These are phyloP conservation scores for Phytopythium cucurbitacearum DNA, from an alignment of 352 stramenopile genomes.

Conservation along the genomic window DNA sequence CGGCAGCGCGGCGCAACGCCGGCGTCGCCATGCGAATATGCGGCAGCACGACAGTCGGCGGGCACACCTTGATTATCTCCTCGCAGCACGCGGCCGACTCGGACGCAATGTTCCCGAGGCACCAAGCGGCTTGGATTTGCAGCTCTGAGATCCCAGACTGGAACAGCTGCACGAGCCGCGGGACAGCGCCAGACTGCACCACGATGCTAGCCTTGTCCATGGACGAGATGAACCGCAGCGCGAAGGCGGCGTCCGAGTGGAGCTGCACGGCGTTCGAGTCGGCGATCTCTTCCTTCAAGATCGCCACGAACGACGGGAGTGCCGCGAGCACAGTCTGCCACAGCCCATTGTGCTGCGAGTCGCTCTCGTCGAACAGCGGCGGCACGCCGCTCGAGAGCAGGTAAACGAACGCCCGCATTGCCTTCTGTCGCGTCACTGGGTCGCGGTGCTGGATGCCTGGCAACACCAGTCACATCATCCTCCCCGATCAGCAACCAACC, in stretches of 20 bases:
- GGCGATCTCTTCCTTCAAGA: slow-evolving; percentile 63
- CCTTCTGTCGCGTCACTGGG: slow-evolving; percentile 66
- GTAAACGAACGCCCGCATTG: slow-evolving; percentile 85
- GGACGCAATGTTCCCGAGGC: slow-evolving; percentile 81
- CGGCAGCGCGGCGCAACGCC: slow-evolving; percentile 59
- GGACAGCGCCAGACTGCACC: slow-evolving; percentile 66
- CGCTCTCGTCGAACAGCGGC: slow-evolving; percentile 75
- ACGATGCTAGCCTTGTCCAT: slow-evolving; percentile 83
- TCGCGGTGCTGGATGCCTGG: slow-evolving; percentile 79
- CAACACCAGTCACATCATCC: neutral
- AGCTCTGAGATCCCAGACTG: slow-evolving; percentile 84
- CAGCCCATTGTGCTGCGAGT: slow-evolving; percentile 79
- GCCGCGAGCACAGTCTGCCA: slow-evolving; percentile 81
- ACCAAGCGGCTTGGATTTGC: slow-evolving; percentile 86
- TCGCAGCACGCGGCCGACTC: slow-evolving; percentile 71
- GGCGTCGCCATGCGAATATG: slow-evolving; percentile 86
- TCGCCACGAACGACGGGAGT: slow-evolving; percentile 73
- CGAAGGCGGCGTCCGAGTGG: slow-evolving; percentile 84
- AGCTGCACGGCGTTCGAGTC: slow-evolving; percentile 65
- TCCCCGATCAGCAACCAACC: slow-evolving; percentile 3
- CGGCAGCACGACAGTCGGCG: slow-evolving; percentile 60
- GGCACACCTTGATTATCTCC: slow-evolving; percentile 67
- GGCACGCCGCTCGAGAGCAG: slow-evolving; percentile 82
- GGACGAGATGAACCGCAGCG: slow-evolving; percentile 83
- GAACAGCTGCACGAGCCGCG: slow-evolving; percentile 80